phyloP scores from a whole-genome alignment of 2,329 filamentous ascomycete species.

The Ascochyta rabiei region DNA sequence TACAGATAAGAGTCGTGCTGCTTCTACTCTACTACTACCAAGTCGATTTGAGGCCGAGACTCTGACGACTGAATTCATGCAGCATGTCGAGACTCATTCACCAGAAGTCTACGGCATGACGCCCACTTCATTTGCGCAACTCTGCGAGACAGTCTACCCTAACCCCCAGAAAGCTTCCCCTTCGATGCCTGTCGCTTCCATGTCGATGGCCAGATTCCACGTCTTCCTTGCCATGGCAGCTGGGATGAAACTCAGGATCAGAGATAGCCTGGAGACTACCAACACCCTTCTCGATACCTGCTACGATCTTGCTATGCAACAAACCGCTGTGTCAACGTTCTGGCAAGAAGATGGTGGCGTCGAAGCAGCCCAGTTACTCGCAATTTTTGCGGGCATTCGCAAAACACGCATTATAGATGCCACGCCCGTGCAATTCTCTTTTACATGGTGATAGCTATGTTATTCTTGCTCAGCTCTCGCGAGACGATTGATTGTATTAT shows the following conservation, averaged over 20 bases:
- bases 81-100: conserved; percentile 33
- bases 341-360: conserved; percentile 44
- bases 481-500: neutral
- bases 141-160: conserved; percentile 44
- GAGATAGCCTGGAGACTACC: conserved; percentile 35
- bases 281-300: conserved; percentile 44
- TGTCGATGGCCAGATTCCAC: conserved; percentile 44
- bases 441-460: conserved; percentile 36
- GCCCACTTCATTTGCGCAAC: conserved; percentile 32
- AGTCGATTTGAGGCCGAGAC: conserved; percentile 48
- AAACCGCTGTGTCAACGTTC: conserved; percentile 36
- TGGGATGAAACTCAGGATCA: conserved; percentile 44
- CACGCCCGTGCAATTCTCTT: conserved; percentile 35
- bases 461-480: no score
- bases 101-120: conserved; percentile 36
- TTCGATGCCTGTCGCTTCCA: conserved; percentile 29
- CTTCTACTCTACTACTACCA: conserved; percentile 38
- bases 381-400: conserved; percentile 41
- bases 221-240: conserved; percentile 47
- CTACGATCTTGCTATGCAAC: conserved; percentile 46
- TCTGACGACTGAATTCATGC: conserved; percentile 41
- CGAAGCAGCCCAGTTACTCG: conserved; percentile 41
- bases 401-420: conserved; percentile 26
- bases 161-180: conserved; percentile 28
- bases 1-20: conserved; percentile 41